Percentiles rank a stretch among this genome's conserved stretches.
phyloP scores from a whole-genome alignment of 2,329 filamentous ascomycete species.

The Domatiomyces catenatus region DNA sequence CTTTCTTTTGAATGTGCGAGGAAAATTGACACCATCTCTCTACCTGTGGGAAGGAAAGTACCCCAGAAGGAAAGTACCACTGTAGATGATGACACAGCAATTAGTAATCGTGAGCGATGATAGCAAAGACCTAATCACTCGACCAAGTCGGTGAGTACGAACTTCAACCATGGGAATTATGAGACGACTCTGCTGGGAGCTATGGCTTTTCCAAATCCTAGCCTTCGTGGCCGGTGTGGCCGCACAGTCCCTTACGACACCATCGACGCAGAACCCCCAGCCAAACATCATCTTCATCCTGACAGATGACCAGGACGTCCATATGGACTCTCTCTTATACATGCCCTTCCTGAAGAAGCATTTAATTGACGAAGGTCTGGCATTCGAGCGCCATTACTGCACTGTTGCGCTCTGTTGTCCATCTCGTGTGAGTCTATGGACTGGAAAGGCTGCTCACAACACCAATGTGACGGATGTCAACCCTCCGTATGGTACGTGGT shows the following conservation, averaged over 20 bases:
- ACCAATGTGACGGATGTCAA: constrained; percentile 51
- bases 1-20: no score
- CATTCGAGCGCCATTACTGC: constrained; percentile 48
- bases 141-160: no score
- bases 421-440: constrained; percentile 49
- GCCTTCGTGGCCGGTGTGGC: neutral
- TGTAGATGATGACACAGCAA: no score
- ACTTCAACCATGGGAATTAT: neutral
- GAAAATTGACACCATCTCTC: no score
- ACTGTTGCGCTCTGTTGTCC: constrained; percentile 55
- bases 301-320: constrained; percentile 52
- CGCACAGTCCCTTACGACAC: neutral
- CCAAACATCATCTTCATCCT: constrained; percentile 53
- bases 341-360: constrained; percentile 44
- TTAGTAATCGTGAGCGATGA: no score
- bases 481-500: constrained; percentile 23
- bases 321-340: constrained; percentile 45
- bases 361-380: constrained; percentile 42
- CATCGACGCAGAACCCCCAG: neutral
- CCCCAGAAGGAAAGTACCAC: no score
- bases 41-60: no score
- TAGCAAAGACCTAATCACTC: no score
- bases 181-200: neutral
- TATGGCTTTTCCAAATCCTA: neutral
- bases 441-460: constrained; percentile 52